Evolutionary conservation across 1,139 yeast species (phyloP).

Genomic region (Wickerhamiella pararugosa): DNA sequence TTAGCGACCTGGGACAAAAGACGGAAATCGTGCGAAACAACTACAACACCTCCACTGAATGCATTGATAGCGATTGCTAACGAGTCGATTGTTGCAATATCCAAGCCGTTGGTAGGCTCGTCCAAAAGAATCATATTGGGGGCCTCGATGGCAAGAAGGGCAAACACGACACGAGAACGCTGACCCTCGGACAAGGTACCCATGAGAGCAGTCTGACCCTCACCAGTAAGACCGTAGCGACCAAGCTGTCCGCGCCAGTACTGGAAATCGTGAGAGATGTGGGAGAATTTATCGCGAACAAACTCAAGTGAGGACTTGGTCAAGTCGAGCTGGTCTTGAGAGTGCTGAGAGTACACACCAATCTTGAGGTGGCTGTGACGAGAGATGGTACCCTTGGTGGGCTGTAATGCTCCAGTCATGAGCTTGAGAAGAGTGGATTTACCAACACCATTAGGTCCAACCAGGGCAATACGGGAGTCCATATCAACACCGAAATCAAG

Average conservation of each 20-base stretch:
- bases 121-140: slow-evolving; percentile 92
- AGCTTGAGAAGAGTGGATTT: slow-evolving; percentile 89
- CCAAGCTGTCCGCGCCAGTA: slow-evolving; percentile 99
- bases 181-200: slow-evolving; percentile 98
- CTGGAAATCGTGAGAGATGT: slow-evolving; percentile 91
- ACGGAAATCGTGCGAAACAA: slow-evolving; percentile 98
- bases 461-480: slow-evolving; percentile 97
- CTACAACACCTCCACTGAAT: slow-evolving; percentile 96
- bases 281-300: slow-evolving; percentile 83
- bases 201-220: slow-evolving; percentile 97
- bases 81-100: slow-evolving; percentile 94
- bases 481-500: slow-evolving; percentile 97
- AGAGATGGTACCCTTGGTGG: slow-evolving; percentile 89
- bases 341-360: slow-evolving; percentile 98
- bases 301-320: slow-evolving; percentile 91
- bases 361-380: slow-evolving; percentile 95
- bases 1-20: slow-evolving; percentile 93
- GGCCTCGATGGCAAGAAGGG: slow-evolving; percentile 82
- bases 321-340: slow-evolving; percentile 94
- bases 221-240: slow-evolving; percentile 97
- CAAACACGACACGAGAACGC: slow-evolving; percentile 97
- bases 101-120: slow-evolving; percentile 99
- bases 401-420: slow-evolving; percentile 86
- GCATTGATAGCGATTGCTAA: slow-evolving; percentile 90
- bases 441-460: slow-evolving; percentile 99